Percentiles rank a stretch among this genome's conserved stretches.
These are phyloP conservation scores for Gorgonomyces haynaldii DNA, from an alignment of 192 early-diverging fungal genomes.

Conservation along the genomic window DNA sequence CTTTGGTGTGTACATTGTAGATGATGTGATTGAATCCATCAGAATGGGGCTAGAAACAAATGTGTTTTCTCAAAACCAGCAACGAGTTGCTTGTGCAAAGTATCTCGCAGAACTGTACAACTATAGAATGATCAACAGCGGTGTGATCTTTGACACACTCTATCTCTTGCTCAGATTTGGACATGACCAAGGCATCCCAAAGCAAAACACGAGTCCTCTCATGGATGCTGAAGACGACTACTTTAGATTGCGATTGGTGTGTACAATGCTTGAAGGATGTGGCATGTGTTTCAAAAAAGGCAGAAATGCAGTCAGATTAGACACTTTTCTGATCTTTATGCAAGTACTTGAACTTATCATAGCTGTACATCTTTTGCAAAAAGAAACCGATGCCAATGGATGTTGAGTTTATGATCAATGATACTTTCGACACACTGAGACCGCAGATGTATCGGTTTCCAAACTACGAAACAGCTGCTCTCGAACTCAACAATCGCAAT, in stretches of 20 bases:
- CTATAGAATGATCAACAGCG: conserved; percentile 71
- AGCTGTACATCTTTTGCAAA: conserved; percentile 85
- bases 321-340: conserved; percentile 68
- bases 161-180: conserved; percentile 75
- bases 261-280: conserved; percentile 78
- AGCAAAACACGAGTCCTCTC: conserved; percentile 36
- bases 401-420: conserved; percentile 74
- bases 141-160: conserved; percentile 71
- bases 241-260: conserved; percentile 82
- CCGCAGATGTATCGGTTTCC: conserved; percentile 47
- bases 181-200: conserved; percentile 55
- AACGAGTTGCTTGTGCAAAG: conserved; percentile 63
- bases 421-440: conserved; percentile 57
- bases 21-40: conserved; percentile 74
- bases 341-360: conserved; percentile 39
- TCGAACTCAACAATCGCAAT: conserved; percentile 34
- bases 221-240: conserved; percentile 77
- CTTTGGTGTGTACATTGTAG: conserved; percentile 82
- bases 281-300: conserved; percentile 72
- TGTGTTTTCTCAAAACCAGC: conserved; percentile 86
- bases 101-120: conserved; percentile 90
- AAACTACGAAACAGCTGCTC: conserved; percentile 73
- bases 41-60: conserved; percentile 84
- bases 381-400: conserved; percentile 70
- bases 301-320: conserved; percentile 47